Percentiles rank a stretch among this genome's conserved stretches.
Evolutionary conservation across 2,329 filamentous ascomycete genomes (phyloP).

Genomic region (Cercospora citrullina): DNA sequence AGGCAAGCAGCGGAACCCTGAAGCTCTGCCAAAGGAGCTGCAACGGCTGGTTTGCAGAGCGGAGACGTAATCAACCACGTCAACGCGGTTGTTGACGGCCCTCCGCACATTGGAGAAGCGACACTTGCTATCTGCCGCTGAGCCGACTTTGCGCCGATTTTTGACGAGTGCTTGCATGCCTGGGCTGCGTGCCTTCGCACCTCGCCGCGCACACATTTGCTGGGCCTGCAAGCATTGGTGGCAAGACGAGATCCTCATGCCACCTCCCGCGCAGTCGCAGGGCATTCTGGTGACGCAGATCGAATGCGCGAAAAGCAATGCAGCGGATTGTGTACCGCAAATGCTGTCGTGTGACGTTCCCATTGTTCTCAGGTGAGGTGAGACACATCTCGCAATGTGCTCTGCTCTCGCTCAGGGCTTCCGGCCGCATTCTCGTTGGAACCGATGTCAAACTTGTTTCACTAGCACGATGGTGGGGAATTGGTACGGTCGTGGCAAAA

Average conservation of each 20-base stretch:
- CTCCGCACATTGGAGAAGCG: background rate
- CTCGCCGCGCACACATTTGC: background rate
- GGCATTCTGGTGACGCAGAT: background rate
- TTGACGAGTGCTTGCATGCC: background rate
- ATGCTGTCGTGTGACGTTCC: background rate
- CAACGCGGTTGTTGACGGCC: background rate
- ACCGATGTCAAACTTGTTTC: background rate
- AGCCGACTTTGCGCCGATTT: background rate
- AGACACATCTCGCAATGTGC: background rate
- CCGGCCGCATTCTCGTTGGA: background rate
- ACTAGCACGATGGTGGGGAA: background rate
- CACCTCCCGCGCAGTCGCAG: background rate
- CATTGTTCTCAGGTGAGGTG: background rate
- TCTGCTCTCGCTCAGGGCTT: background rate
- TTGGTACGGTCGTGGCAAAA: background rate
- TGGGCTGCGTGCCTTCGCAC: background rate
- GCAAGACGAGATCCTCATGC: background rate
- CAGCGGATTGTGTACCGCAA: background rate
- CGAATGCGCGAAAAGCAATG: background rate
- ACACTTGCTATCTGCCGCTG: background rate
- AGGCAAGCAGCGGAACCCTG: slow-evolving; percentile 2
- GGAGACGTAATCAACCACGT: background rate
- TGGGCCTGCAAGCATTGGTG: background rate
- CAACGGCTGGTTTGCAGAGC: background rate
- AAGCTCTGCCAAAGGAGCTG: background rate